Base-by-base conservation (phyloP, 768 basidiomycete genomes). In the Dendrothele bispora region DNA sequence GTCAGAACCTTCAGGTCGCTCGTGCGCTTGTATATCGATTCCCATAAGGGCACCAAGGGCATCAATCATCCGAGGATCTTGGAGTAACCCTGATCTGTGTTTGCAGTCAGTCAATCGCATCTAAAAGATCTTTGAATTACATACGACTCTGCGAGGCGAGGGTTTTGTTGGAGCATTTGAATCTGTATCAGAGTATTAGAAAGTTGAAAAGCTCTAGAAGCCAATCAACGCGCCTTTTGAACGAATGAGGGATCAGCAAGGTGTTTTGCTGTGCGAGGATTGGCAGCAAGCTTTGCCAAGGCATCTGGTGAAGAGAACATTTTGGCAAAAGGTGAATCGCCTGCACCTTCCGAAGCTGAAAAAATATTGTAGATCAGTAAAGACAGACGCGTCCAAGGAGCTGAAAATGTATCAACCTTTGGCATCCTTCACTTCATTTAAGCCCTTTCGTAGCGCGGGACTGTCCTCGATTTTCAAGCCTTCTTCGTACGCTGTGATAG, bases 1-100 rank as follows among this genome's bases (percentile, higher is more conserved):
- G 46, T 86, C 78, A 8, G 91, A 91, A 28, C 88, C 93, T 70
- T 91, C 91, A 15, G 87, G 84, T 47, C 93, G 78, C 43, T 82
- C 76, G 64, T 90, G 87, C 48, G 87, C 91, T 67, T 90, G 84
- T 68, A 98, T 80, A 68, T 98, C 92, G 56, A 98, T 78, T 27
- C 92, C 92, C 88, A 98, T 91, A 48, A 91, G 78, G 10, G 84
- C 95, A 50, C 95, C 95, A 36, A 98, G 74, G 14, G 93, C 93
- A 61, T 91, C 87, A 65, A 93, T 91, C 91, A 97, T 93, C 49
- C 95, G 82, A 28, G 95, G 83, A 67, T 98, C 95, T 51, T 81
- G 71, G 56, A 89, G 64, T 58, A 82, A 77, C 37, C 79, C 82
- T 54, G 17, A 55, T 35, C 29, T 8, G 22, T 21, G 46, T 42